A percentile compares a stretch with the other conserved stretches of the same genome.
Conservation (phyloP, 179 eudicot genomes). For the Spergularia azorica region DNA sequence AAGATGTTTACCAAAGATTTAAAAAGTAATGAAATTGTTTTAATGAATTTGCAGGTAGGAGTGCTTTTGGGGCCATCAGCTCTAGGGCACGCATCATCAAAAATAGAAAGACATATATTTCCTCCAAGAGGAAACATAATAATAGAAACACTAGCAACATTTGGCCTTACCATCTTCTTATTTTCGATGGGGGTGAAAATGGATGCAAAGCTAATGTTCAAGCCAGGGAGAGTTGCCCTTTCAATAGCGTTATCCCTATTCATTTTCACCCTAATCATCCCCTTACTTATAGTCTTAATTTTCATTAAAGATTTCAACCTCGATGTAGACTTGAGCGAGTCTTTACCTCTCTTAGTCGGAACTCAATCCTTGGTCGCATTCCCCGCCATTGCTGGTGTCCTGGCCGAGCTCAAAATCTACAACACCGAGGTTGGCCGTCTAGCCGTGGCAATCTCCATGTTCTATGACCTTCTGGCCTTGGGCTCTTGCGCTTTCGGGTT, state of each 20-base stretch:
- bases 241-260: slow-evolving; percentile 33
- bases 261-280: slow-evolving; percentile 31
- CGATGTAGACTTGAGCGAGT: slow-evolving; percentile 22
- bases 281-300: slow-evolving; percentile 17
- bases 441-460: slow-evolving; percentile 49
- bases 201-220: slow-evolving; percentile 31
- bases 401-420: slow-evolving; percentile 58
- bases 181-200: slow-evolving; percentile 34
- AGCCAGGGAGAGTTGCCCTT: slow-evolving; percentile 37
- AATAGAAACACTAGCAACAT: slow-evolving; percentile 31
- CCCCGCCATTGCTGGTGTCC: slow-evolving; percentile 48
- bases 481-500: slow-evolving; percentile 25
- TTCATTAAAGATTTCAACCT: slow-evolving; percentile 25
- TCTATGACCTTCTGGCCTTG: slow-evolving; percentile 47
- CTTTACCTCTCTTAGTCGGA: slow-evolving; percentile 48
- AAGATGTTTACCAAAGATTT: too few species aligned
- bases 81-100: slow-evolving; percentile 33
- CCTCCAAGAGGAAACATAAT: slow-evolving; percentile 27
- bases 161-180: slow-evolving; percentile 27
- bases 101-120: slow-evolving; percentile 15
- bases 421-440: slow-evolving; percentile 62
- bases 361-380: slow-evolving; percentile 50
- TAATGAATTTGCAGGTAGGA: slow-evolving; percentile 40
- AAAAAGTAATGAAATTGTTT: not conserved
- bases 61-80: slow-evolving; percentile 61